Evolutionary conservation across 352 stramenopile species (phyloP), one percentile per base, ranked within the genome.

Genomic region (Phytophthora cryptogea): DNA sequence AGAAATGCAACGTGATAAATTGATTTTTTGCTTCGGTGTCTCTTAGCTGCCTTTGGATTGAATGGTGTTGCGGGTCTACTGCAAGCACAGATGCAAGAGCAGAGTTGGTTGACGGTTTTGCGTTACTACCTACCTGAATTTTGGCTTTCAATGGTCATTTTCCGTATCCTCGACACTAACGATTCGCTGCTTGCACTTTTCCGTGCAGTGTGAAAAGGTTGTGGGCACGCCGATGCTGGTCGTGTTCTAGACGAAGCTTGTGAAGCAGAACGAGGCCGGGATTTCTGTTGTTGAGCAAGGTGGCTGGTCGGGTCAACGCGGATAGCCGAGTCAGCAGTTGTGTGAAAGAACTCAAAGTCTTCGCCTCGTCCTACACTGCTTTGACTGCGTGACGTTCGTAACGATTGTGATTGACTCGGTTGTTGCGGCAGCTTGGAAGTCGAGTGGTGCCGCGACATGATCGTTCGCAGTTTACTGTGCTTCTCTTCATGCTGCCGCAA

Each of bases 401-500:
- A 42, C 11, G 23, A 11, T 40, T 8, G 46, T 26, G 16, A 16
- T n/a, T 61, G 57, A 44, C 6, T 5, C 17, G 55, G 28, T 17
- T 51, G 42, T 13, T 59, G 59, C n/a, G 27, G 63, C 0, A 73
- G 32, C 20, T 52, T 62, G 17, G 64, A 55, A 0, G 56, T 69
- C 0, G 58, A 69, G 10, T 54, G 49, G 42, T 76, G 67, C 39
- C 60, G 47, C n/a, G 79, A 87, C 44, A 85, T 80, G 37, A 71
- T 80, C 0, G 44, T 43, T 6, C 69, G 62, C 16, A 89, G 36
- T 40, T 76, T 73, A 30, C 44, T 69, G 16, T 80, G 72, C 43
- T 80, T 66, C 17, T 69, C 26, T 57, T 86, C 76, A 35, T 87
- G 63, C 6, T 65, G 50, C 7, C 67, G 54, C 64, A 76, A 74